These are phyloP conservation scores for Coemansia sp. DNA, from an alignment of 192 early-diverging fungal species.

Conservation along the genomic window DNA sequence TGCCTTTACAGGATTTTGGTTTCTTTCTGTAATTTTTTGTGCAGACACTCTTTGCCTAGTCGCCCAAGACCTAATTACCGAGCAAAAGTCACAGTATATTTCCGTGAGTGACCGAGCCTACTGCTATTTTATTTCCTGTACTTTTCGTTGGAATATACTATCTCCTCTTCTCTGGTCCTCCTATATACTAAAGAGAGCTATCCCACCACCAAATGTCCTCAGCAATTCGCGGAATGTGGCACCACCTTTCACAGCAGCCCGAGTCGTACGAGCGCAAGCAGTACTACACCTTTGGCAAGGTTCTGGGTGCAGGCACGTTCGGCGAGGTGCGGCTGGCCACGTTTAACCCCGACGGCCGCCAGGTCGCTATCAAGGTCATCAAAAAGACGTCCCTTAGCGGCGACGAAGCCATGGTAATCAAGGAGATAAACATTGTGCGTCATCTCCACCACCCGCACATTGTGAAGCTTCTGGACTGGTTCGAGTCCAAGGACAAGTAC, in stretches of 20 bases:
- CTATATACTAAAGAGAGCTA: background rate
- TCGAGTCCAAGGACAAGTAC: conserved; percentile 74
- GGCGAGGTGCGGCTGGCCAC: conserved; percentile 71
- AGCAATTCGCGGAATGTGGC: conserved; percentile 52
- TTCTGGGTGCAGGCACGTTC: conserved; percentile 71
- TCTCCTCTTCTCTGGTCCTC: background rate
- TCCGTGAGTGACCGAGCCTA: too few species aligned
- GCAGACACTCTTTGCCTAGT: too few species aligned
- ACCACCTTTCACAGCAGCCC: conserved; percentile 50
- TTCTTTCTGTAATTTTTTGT: conserved; percentile 4
- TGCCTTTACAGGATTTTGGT: background rate
- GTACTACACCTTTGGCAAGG: conserved; percentile 63
- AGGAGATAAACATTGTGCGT: conserved; percentile 88
- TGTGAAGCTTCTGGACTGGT: conserved; percentile 73
- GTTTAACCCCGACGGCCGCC: conserved; percentile 67
- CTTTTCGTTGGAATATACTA: background rate
- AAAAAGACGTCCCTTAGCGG: conserved; percentile 78
- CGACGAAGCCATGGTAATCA: conserved; percentile 84
- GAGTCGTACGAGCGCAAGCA: conserved; percentile 67
- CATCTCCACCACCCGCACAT: conserved; percentile 86
- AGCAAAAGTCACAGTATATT: too few species aligned
- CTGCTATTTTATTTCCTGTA: too few species aligned
- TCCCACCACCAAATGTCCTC: conserved; percentile 30
- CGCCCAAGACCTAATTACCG: too few species aligned
- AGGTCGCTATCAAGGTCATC: conserved; percentile 92